These are phyloP conservation scores for Russula foetens DNA, from an alignment of 768 basidiomycete genomes.

Conservation along the genomic window DNA sequence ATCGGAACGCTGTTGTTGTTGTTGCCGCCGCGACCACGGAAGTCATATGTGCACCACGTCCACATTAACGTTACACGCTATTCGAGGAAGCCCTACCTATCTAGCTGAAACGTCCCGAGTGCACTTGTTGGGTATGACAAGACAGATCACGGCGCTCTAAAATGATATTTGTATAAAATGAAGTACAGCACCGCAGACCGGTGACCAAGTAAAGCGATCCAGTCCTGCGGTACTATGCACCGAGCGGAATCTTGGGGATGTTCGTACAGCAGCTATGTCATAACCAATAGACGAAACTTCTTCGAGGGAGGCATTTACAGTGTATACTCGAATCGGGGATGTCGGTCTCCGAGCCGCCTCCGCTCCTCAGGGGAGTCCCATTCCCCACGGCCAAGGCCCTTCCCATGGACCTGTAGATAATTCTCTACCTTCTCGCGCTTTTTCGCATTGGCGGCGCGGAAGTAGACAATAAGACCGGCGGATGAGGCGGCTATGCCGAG, in stretches of 20 bases:
- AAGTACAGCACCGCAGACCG: no score
- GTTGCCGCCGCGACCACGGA: no score
- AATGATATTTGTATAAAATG: neutral
- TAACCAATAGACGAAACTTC: neutral
- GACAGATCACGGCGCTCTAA: neutral
- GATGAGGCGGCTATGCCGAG: neutral
- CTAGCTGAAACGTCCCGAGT: no score
- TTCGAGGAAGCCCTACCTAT: no score
- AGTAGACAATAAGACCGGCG: constrained; percentile 3
- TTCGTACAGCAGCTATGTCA: neutral
- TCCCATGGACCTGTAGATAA: neutral
- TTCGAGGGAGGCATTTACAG: neutral
- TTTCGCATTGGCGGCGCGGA: constrained; percentile 1
- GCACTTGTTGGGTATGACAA: neutral
- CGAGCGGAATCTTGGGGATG: no score
- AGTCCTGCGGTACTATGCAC: no score
- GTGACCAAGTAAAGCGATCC: no score
- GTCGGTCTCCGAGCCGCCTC: constrained; percentile 15
- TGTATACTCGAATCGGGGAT: constrained; percentile 19
- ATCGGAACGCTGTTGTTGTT: no score
- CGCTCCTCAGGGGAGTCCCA: constrained; percentile 18
- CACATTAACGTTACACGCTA: no score
- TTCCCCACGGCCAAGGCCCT: neutral
- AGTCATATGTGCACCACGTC: no score
- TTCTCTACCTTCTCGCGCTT: constrained; percentile 7